These are phyloP conservation scores for Backusella mclennaniae DNA, from an alignment of 192 early-diverging fungal species.

Conservation along the genomic window DNA sequence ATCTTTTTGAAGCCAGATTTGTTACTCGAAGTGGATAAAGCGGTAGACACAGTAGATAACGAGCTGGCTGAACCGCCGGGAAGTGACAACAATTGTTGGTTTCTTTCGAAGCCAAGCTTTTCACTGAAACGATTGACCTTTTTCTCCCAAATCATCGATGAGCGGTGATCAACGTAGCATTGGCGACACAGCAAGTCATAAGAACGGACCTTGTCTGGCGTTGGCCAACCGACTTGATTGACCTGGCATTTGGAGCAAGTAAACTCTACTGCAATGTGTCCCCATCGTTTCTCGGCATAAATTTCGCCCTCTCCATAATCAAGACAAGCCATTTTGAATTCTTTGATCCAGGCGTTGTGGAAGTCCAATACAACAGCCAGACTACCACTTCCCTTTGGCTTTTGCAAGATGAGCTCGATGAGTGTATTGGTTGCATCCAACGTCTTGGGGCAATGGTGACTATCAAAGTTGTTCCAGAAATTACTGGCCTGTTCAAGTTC, in stretches of 20 bases:
- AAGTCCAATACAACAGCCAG: not conserved
- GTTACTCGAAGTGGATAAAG: not conserved
- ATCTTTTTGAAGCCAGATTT: conserved; percentile 11
- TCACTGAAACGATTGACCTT: conserved; percentile 21
- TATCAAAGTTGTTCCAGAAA: conserved; percentile 19
- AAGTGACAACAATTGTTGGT: not conserved
- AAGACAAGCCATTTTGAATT: conserved; percentile 1
- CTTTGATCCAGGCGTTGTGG: conserved; percentile 10
- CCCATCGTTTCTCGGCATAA: conserved; percentile 19
- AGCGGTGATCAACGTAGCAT: conserved; percentile 23
- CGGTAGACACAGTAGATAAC: not conserved
- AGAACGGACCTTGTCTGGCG: conserved; percentile 22
- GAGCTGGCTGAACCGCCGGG: not conserved
- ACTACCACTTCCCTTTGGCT: not conserved
- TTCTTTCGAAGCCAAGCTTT: conserved; percentile 9
- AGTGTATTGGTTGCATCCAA: not conserved
- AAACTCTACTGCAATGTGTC: conserved; percentile 12
- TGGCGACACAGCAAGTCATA: conserved; percentile 17
- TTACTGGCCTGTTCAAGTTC: conserved; percentile 8
- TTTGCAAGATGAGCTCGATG: not conserved
- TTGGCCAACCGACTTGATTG: conserved; percentile 23
- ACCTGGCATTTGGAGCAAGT: conserved; percentile 21
- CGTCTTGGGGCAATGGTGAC: not conserved
- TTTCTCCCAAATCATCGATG: conserved; percentile 31
- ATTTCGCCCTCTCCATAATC: conserved; percentile 20